Conservation (phyloP, 495 filamentous ascomycete species). For the Pseudomonodictys pantanalensis region DNA sequence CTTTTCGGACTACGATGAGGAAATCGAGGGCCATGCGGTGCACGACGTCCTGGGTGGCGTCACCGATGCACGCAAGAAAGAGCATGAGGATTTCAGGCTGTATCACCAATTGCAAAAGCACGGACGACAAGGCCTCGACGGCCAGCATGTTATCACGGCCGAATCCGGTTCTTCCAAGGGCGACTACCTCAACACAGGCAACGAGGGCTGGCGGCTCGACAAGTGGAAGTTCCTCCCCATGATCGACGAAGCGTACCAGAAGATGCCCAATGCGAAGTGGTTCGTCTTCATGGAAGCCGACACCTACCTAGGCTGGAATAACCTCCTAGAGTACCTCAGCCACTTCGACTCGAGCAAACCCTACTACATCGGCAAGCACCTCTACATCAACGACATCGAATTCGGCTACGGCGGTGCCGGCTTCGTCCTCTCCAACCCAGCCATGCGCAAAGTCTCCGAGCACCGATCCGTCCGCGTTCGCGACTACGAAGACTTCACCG, state of each 20-base stretch:
- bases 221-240: conserved; percentile 37
- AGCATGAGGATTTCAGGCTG: conserved; percentile 32
- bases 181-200: conserved; percentile 23
- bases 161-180: conserved; percentile 26
- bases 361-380: conserved; percentile 31
- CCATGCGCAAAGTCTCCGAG: conserved; percentile 23
- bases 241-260: conserved; percentile 18
- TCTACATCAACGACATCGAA: conserved; percentile 32
- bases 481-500: conserved; percentile 32
- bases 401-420: conserved; percentile 33
- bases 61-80: conserved; percentile 13
- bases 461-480: conserved; percentile 20
- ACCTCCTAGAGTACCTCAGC: conserved; percentile 32
- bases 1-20: conserved; percentile 43
- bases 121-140: conserved; percentile 15
- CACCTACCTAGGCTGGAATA: conserved; percentile 33
- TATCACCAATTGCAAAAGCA: conserved; percentile 27
- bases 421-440: conserved; percentile 30
- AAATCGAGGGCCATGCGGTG: conserved; percentile 40
- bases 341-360: conserved; percentile 28
- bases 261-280: conserved; percentile 33
- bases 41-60: conserved; percentile 42
- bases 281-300: conserved; percentile 36
- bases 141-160: conserved; percentile 18
- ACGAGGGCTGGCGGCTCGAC: conserved; percentile 34